phyloP scores from a whole-genome alignment of 108 stramenopile genomes.

The Nitzschia sp. region DNA sequence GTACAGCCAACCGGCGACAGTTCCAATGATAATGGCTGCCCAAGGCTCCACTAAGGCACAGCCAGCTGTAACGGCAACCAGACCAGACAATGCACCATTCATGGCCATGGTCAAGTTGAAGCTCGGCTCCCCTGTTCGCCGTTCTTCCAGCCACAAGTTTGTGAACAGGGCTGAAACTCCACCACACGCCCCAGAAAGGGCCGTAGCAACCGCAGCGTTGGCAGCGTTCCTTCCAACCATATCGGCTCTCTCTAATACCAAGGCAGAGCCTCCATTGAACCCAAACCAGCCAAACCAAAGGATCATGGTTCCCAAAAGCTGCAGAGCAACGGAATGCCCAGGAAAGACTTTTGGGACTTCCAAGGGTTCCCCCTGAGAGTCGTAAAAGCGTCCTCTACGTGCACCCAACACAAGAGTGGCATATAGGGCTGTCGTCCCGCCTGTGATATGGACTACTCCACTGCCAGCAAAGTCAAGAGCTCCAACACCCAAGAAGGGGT shows the following conservation, averaged over 20 bases:
- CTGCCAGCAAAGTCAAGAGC: constrained; percentile 92
- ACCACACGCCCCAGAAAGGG: constrained; percentile 68
- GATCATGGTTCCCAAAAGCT: constrained; percentile 78
- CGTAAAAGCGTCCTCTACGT: constrained; percentile 83
- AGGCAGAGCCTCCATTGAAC: constrained; percentile 90
- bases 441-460: constrained; percentile 92
- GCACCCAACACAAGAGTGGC: constrained; percentile 86
- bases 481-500: constrained; percentile 58
- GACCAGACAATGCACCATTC: constrained; percentile 75
- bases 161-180: constrained; percentile 62
- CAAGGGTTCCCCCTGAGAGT: constrained; percentile 59
- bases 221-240: constrained; percentile 52
- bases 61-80: constrained; percentile 82
- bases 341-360: constrained; percentile 64
- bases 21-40: constrained; percentile 85
- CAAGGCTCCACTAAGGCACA: constrained; percentile 80
- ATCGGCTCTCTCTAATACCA: constrained; percentile 41
- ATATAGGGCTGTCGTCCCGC: constrained; percentile 82
- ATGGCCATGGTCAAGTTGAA: constrained; percentile 68
- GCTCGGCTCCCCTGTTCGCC: constrained; percentile 58
- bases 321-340: constrained; percentile 79
- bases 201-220: constrained; percentile 80
- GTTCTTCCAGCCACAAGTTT: constrained; percentile 52
- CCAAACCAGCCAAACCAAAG: constrained; percentile 95
- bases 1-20: constrained; percentile 83